These are phyloP conservation scores for Colletotrichum ledebouriae DNA, from an alignment of 2,329 filamentous ascomycete genomes.

Conservation along the genomic window DNA sequence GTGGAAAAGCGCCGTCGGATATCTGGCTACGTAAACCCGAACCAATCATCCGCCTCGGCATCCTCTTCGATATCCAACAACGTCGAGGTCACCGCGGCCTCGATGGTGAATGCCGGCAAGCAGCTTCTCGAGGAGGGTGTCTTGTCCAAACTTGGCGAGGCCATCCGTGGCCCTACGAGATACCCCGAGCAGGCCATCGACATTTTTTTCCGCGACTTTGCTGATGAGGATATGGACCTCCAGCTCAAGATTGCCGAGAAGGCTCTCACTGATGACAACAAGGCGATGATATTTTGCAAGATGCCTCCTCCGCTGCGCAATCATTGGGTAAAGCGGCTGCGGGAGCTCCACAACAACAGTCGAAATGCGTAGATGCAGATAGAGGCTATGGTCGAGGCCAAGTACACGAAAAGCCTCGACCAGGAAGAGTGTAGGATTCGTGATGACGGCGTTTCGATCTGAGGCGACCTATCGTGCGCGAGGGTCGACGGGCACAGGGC, in stretches of 20 bases:
- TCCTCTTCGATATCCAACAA: constrained; percentile 46
- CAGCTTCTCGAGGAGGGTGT: constrained; percentile 52
- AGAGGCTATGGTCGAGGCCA: constrained; percentile 5
- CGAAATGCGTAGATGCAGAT: constrained; percentile 42
- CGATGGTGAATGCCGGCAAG: constrained; percentile 44
- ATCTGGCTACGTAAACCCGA: constrained; percentile 46
- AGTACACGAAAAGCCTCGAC: constrained; percentile 21
- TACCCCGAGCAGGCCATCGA: constrained; percentile 72
- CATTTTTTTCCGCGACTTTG: constrained; percentile 70
- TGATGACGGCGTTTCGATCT: constrained; percentile 29
- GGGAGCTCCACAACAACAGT: constrained; percentile 58
- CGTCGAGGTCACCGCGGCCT: constrained; percentile 46
- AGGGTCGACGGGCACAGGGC: constrained; percentile 20
- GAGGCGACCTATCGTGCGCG: constrained; percentile 18
- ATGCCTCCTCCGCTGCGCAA: constrained; percentile 66
- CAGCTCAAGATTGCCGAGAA: constrained; percentile 72
- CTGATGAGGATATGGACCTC: constrained; percentile 68
- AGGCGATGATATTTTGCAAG: constrained; percentile 73
- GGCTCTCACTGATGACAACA: constrained; percentile 69
- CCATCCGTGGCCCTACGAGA: constrained; percentile 54
- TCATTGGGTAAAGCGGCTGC: constrained; percentile 68
- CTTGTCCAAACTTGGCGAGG: constrained; percentile 54
- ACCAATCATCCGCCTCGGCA: constrained; percentile 23
- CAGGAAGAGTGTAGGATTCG: constrained; percentile 17
- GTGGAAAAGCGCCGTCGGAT: constrained; percentile 54